These are phyloP conservation scores for Trypanosoma theileri DNA, from an alignment of 208 protist genomes.

Conservation along the genomic window DNA sequence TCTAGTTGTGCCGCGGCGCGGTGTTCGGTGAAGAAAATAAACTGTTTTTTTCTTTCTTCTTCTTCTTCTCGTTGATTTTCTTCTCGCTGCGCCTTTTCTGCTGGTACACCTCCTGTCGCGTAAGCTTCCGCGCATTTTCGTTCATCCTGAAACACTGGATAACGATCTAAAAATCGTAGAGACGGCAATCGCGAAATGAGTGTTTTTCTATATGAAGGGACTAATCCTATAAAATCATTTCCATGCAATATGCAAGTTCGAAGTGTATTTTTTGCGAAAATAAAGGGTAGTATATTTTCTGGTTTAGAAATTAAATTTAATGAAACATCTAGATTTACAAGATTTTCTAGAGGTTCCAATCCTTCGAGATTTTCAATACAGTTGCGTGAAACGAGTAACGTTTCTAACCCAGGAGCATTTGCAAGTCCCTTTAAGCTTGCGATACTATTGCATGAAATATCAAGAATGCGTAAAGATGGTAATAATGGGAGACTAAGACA, in stretches of 20 bases:
- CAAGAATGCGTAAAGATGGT: slow-evolving; percentile 67
- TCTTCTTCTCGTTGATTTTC: slow-evolving; percentile 30
- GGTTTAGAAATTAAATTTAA: slow-evolving; percentile 33
- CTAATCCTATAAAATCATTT: slow-evolving; percentile 59
- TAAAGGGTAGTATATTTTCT: slow-evolving; percentile 24
- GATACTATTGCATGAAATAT: slow-evolving; percentile 86
- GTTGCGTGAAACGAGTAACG: slow-evolving; percentile 62
- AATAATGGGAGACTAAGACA: slow-evolving; percentile 68
- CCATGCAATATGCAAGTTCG: slow-evolving; percentile 79
- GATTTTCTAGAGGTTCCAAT: slow-evolving; percentile 14
- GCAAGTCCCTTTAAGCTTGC: slow-evolving; percentile 36
- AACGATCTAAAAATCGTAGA: slow-evolving; percentile 73
- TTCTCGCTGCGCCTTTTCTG: too few species aligned
- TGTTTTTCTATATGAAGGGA: slow-evolving; percentile 78
- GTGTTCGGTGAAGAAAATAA: slow-evolving; percentile 38
- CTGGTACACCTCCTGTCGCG: slow-evolving; percentile 45
- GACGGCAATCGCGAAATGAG: slow-evolving; percentile 54
- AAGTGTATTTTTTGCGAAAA: slow-evolving; percentile 33
- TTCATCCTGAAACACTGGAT: slow-evolving; percentile 70
- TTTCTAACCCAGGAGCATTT: slow-evolving; percentile 44
- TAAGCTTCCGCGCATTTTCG: slow-evolving; percentile 70
- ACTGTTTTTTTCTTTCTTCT: slow-evolving; percentile 35
- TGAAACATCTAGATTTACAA: slow-evolving; percentile 46
- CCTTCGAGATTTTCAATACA: slow-evolving; percentile 27
- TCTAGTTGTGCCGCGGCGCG: slow-evolving; percentile 11